Evolutionary conservation across 2,329 filamentous ascomycete species (phyloP).

Genomic region (Falciphora oryzae): DNA sequence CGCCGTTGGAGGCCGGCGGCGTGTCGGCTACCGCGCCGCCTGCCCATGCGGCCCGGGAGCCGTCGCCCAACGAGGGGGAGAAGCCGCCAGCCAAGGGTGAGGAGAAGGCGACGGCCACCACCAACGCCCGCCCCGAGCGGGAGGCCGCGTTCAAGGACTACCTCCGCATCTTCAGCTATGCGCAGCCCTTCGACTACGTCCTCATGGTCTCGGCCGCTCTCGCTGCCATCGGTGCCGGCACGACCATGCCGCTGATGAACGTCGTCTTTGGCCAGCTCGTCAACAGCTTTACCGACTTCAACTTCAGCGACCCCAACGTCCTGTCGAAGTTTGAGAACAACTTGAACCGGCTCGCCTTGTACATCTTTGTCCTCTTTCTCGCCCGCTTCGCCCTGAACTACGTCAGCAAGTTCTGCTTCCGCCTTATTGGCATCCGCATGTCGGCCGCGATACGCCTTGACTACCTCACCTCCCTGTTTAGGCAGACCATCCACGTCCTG

Average conservation of each 20-base stretch:
- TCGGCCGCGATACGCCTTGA: conserved; percentile 56
- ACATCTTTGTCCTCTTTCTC: conserved; percentile 66
- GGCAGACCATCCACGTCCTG: conserved; percentile 61
- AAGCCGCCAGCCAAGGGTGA: conserved; percentile 15
- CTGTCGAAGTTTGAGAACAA: conserved; percentile 29
- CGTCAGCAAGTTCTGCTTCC: conserved; percentile 47
- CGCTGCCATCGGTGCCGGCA: conserved; percentile 46
- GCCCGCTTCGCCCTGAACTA: conserved; percentile 60
- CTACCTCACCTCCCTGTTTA: conserved; percentile 59
- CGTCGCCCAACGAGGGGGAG: not conserved
- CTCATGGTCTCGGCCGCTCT: conserved; percentile 40
- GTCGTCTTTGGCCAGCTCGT: conserved; percentile 50
- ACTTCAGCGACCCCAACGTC: not conserved
- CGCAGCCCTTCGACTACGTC: conserved; percentile 44
- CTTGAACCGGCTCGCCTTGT: conserved; percentile 48
- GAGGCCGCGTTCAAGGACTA: conserved; percentile 42
- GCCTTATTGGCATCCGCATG: conserved; percentile 56
- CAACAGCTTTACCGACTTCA: conserved; percentile 39
- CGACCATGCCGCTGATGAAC: conserved; percentile 55
- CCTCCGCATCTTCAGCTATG: conserved; percentile 48
- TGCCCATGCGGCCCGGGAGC: not conserved
- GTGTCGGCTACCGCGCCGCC: too few relatives aligned
- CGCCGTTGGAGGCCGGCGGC: not conserved
- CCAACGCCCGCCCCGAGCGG: conserved; percentile 36
- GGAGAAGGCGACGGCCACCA: conserved; percentile 22